Conservation (phyloP, 352 stramenopile genomes). For the Aphanomyces invadans region DNA sequence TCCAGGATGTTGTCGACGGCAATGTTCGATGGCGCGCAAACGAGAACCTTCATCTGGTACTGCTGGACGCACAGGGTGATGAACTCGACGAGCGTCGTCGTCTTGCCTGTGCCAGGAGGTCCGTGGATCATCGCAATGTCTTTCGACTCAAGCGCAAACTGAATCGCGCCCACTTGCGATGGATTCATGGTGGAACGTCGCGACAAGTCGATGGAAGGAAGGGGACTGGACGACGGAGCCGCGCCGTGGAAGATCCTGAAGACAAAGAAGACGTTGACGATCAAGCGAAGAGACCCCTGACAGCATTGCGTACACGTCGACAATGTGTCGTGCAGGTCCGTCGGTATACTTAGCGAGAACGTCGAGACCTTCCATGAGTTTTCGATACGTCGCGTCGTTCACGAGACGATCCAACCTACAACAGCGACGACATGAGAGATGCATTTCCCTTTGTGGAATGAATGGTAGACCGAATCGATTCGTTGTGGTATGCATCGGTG, state of each 20-base stretch:
- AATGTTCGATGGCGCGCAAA: slow-evolving; percentile 97
- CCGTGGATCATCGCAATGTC: slow-evolving; percentile 90
- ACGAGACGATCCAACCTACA: slow-evolving; percentile 73
- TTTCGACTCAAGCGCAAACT: slow-evolving; percentile 72
- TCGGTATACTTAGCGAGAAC: slow-evolving; percentile 57
- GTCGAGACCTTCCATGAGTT: slow-evolving; percentile 56
- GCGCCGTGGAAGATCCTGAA: slow-evolving; percentile 46
- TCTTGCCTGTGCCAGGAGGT: slow-evolving; percentile 93
- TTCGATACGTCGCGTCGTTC: slow-evolving; percentile 81
- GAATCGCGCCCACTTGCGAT: slow-evolving; percentile 69
- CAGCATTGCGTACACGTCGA: slow-evolving; percentile 61
- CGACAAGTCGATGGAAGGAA: slow-evolving; percentile 37
- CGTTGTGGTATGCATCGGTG: slow-evolving; percentile 40
- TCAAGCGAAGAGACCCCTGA: neutral
- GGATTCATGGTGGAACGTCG: slow-evolving; percentile 40
- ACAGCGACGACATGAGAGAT: slow-evolving; percentile 25
- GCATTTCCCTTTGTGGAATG: neutral
- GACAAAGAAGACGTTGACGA: neutral
- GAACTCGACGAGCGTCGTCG: slow-evolving; percentile 95
- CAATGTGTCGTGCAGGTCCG: slow-evolving; percentile 43
- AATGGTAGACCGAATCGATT: slow-evolving; percentile 10
- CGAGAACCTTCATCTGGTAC: slow-evolving; percentile 87
- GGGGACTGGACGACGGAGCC: slow-evolving; percentile 41
- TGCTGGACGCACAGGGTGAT: slow-evolving; percentile 88
- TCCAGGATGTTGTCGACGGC: slow-evolving; percentile 98